Evolutionary conservation across 2,329 filamentous ascomycete species (phyloP).

Genomic region (Colletotrichum spinosum): DNA sequence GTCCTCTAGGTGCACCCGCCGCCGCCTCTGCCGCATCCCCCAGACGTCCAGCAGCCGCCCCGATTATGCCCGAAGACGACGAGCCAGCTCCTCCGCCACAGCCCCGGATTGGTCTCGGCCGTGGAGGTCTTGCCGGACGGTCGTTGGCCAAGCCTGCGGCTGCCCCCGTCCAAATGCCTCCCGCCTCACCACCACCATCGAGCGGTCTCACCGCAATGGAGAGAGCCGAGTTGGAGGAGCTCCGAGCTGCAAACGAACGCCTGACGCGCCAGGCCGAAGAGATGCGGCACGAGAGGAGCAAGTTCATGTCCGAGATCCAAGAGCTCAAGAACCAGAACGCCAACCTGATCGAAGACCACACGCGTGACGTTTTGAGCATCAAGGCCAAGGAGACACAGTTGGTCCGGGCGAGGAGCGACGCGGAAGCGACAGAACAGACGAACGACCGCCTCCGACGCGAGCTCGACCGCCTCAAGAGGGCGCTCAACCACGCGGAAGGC

Average conservation of each 20-base stretch:
- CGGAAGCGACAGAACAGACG: conserved; percentile 86
- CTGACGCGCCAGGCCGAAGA: conserved; percentile 82
- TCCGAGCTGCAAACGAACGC: conserved; percentile 85
- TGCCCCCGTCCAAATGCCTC: conserved; percentile 60
- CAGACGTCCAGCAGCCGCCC: conserved; percentile 59
- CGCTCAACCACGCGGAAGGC: conserved; percentile 73
- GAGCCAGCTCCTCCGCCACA: conserved; percentile 66
- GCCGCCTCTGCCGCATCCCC: conserved; percentile 52
- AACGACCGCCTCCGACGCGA: conserved; percentile 88
- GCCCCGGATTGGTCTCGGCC: conserved; percentile 74
- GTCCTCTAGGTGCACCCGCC: conserved; percentile 55
- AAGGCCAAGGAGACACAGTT: conserved; percentile 99
- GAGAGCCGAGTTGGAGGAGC: conserved; percentile 90
- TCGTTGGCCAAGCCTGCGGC: conserved; percentile 82
- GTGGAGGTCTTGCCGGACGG: conserved; percentile 86
- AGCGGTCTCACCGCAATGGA: conserved; percentile 83
- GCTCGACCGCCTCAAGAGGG: conserved; percentile 92
- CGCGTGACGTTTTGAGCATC: conserved; percentile 92
- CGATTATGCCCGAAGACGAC: conserved; percentile 69
- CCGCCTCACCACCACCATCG: conserved; percentile 67
- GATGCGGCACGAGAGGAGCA: conserved; percentile 82
- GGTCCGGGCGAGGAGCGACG: conserved; percentile 89
- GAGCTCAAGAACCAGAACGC: conserved; percentile 98
- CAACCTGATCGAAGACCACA: conserved; percentile 96
- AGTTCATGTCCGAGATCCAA: conserved; percentile 86